Conservation (phyloP, 805 yeast species). For the Barnettozyma botsteinii region DNA sequence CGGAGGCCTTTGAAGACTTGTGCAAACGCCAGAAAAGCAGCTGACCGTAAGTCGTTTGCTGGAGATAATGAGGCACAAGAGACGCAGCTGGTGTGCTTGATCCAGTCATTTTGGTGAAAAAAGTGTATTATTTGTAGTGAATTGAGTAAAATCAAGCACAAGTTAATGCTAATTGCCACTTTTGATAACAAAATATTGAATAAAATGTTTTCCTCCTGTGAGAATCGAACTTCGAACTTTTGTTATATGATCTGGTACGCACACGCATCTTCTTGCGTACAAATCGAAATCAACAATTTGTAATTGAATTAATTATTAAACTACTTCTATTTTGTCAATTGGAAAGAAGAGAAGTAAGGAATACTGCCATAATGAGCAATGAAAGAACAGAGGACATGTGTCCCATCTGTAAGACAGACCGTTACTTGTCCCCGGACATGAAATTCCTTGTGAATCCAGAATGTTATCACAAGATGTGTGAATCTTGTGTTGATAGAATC, state of each 20-base stretch:
- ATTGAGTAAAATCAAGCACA: too few relatives aligned
- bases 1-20: background rate
- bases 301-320: background rate
- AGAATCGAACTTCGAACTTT: background rate
- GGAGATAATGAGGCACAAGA: slow-evolving; percentile 6
- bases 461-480: slow-evolving; percentile 97
- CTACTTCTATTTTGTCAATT: background rate
- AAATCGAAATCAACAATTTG: too few relatives aligned
- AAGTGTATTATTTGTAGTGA: too few relatives aligned
- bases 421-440: slow-evolving; percentile 91
- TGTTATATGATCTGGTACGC: too few relatives aligned
- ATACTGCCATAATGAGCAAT: background rate
- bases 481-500: slow-evolving; percentile 92
- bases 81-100: background rate
- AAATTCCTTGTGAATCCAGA: slow-evolving; percentile 91
- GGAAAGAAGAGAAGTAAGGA: too few relatives aligned
- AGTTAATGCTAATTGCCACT: slow-evolving; percentile 2
- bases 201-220: background rate
- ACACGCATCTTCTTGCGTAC: too few relatives aligned
- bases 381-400: slow-evolving; percentile 65
- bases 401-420: slow-evolving; percentile 94
- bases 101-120: background rate
- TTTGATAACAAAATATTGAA: background rate
- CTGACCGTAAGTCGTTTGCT: slow-evolving; percentile 2
- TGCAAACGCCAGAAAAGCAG: background rate